Evolutionary conservation across 2,329 filamentous ascomycete genomes (phyloP), one percentile per base, ranked within the genome.

Genomic region (Fusarium coicis): DNA sequence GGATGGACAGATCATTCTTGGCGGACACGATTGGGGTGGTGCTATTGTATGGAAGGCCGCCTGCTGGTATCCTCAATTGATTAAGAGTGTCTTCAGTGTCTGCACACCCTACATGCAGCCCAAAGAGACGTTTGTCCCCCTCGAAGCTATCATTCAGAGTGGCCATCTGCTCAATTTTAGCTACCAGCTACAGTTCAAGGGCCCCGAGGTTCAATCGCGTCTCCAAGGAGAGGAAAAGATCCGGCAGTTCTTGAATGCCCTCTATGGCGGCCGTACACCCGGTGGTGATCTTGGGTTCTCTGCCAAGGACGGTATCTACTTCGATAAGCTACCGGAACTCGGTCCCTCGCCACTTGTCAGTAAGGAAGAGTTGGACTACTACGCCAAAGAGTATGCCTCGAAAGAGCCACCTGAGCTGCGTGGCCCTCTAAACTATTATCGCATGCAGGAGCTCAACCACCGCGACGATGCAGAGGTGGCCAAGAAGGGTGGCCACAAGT

Each of bases 1-100:
- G 16, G 59, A 85, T 81, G 79, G 79, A 14, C 83, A 83, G 63
- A 92, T 97, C 78, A 91, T 98, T 63, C 87, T 98, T 19, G 94
- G 95, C 54, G 96, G 95, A 12, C 96, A 98, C 83, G 96, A 98
- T 83, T 98, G 96, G 93, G 96, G 96, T 80, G 95, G 93, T 76
- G 86, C 87, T 6, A 85, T 95, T 34, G 91, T 92, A 60, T 97
- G 93, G 87, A 90, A 94, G 61, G 84, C 93, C 64, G 90, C 92
- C 19, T 87, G 93, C 71, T 94, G 91, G 87, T 86, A 95, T 77
- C 94, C 93, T 0, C 83, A 91, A 44, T 85, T 97, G 18, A 85
- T 97, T 72, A 88, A 87, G 43, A 91, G 91, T 76, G 85, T 97
- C 68, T 96, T 97, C 84, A 89, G 89, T 74, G 85, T 97, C 68